A percentile compares a stretch with the other conserved stretches of the same genome.
Conservation (phyloP, 305 asterid species). For the Fraxinus albicans region DNA sequence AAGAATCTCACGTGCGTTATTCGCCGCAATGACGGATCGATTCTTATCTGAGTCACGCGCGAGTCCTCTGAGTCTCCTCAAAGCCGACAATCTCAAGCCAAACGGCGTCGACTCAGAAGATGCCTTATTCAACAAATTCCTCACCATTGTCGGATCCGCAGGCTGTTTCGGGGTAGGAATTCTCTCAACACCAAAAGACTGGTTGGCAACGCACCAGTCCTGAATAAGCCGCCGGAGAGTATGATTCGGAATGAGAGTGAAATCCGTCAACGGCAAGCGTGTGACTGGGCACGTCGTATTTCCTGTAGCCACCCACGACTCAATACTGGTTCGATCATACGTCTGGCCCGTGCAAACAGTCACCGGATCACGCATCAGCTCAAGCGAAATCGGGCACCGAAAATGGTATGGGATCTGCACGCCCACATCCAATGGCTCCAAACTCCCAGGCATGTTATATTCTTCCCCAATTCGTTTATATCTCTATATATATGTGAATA, state of each 20-base stretch:
- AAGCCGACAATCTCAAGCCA: constrained; percentile 53
- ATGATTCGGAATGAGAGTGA: constrained; percentile 86
- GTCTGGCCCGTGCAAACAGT: constrained; percentile 96
- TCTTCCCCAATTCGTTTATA: constrained; percentile 9
- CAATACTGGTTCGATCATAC: constrained; percentile 86
- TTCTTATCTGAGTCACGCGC: constrained; percentile 92
- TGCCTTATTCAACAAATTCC: constrained; percentile 62
- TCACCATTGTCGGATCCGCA: constrained; percentile 72
- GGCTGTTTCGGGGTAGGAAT: constrained; percentile 98
- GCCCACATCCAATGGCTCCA: constrained; percentile 72
- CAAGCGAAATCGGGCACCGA: constrained; percentile 89
- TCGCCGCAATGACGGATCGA: constrained; percentile 58
- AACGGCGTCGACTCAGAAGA: constrained; percentile 46
- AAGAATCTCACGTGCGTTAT: constrained; percentile 53
- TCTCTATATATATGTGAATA: neutral
- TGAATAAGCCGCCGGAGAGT: constrained; percentile 90
- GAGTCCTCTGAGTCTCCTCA: constrained; percentile 61
- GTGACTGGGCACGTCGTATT: constrained; percentile 95
- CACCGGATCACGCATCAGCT: constrained; percentile 91
- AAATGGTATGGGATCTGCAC: constrained; percentile 89
- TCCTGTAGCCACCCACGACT: constrained; percentile 95
- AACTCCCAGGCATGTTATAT: constrained; percentile 55
- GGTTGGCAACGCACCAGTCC: constrained; percentile 95
- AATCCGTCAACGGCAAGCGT: constrained; percentile 64
- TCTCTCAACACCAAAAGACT: constrained; percentile 72